Conservation (phyloP, 257 asterid genomes). For the Solanum appendiculatum region DNA sequence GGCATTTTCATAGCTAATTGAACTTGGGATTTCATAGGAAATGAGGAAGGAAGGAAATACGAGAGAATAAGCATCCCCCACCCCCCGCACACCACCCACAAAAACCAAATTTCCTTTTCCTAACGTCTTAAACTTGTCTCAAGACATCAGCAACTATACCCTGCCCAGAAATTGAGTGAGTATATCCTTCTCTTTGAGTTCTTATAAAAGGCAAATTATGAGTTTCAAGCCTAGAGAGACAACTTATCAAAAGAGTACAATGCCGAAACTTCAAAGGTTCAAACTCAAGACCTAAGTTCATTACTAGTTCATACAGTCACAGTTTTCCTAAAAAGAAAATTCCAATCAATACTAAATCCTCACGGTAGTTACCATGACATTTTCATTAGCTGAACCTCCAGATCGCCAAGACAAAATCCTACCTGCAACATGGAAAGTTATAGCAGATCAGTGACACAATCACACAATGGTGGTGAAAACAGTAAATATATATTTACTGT, state of each 20-base stretch:
- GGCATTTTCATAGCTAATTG: not conserved
- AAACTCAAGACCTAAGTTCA: not conserved
- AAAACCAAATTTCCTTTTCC: not conserved
- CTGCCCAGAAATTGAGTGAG: not conserved
- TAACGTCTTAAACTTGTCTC: not conserved
- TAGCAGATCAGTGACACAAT: not conserved
- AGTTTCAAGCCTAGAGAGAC: not conserved
- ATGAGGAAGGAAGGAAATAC: not conserved
- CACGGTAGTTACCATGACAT: conserved; percentile 48
- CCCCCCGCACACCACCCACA: not conserved
- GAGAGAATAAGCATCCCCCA: not conserved
- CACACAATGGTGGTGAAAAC: not conserved
- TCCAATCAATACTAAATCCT: not conserved
- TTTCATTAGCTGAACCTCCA: conserved; percentile 43
- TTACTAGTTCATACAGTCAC: not conserved
- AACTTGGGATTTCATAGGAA: not conserved
- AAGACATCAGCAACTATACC: not conserved
- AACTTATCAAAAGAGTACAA: not conserved
- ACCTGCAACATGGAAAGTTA: conserved; percentile 36
- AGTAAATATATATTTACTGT: not conserved
- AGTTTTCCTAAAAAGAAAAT: not conserved
- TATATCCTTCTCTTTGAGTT: not conserved
- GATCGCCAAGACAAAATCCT: conserved; percentile 74
- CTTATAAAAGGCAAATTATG: not conserved
- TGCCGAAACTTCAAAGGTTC: not conserved